Conservation (phyloP, 1,139 yeast genomes). For the Debaryomyces udenii region DNA sequence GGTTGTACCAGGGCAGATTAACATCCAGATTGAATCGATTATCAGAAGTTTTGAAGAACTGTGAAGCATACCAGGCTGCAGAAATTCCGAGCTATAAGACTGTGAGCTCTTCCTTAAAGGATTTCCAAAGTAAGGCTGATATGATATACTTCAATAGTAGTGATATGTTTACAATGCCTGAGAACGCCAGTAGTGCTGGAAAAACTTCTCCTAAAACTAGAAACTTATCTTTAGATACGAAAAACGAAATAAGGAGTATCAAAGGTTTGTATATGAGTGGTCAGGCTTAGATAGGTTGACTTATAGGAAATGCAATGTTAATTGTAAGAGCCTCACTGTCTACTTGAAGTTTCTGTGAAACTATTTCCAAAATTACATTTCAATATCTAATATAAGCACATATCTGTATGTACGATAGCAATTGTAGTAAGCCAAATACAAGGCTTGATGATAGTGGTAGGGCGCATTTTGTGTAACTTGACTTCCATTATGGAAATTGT, state of each 20-base stretch:
- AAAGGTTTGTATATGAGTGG: constrained; percentile 53
- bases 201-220: constrained; percentile 22
- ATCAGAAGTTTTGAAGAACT: constrained; percentile 25
- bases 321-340: too few species aligned
- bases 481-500: too few species aligned
- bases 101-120: constrained; percentile 34
- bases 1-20: constrained; percentile 30
- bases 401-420: too few species aligned
- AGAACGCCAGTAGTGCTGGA: constrained; percentile 14
- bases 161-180: constrained; percentile 27
- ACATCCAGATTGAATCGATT: constrained; percentile 29
- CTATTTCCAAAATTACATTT: too few species aligned
- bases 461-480: too few species aligned
- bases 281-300: constrained; percentile 23
- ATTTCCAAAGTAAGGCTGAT: constrained; percentile 42
- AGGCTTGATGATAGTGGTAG: too few species aligned
- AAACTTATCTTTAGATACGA: constrained; percentile 39
- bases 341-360: too few species aligned
- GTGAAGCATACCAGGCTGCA: constrained; percentile 32
- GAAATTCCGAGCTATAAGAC: constrained; percentile 41
- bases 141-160: constrained; percentile 36
- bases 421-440: too few species aligned
- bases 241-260: constrained; percentile 45
- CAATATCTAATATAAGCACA: too few species aligned
- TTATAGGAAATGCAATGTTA: too few species aligned